phyloP scores from a whole-genome alignment of 2,329 filamentous ascomycete species.

The Mycocentrospora acerina region DNA sequence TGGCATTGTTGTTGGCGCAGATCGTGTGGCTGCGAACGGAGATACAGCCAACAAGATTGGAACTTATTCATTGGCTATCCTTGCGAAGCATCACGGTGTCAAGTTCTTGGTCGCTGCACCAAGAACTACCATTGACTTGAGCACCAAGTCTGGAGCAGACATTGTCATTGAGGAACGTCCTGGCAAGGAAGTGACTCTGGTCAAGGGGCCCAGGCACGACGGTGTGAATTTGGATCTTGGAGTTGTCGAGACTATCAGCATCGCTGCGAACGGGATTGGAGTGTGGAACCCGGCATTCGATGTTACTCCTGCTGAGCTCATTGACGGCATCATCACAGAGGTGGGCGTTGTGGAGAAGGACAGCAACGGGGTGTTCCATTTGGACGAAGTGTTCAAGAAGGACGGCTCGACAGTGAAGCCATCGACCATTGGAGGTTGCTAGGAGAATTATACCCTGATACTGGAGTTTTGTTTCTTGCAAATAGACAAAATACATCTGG shows the following conservation, averaged over 20 bases:
- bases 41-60: slow-evolving; percentile 99
- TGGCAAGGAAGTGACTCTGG: slow-evolving; percentile 76
- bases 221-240: slow-evolving; percentile 65
- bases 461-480: not conserved
- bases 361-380: slow-evolving; percentile 66
- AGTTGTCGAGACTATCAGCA: slow-evolving; percentile 71
- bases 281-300: slow-evolving; percentile 99
- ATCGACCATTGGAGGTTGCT: slow-evolving; percentile 37
- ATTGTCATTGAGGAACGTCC: slow-evolving; percentile 92
- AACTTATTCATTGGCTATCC: slow-evolving; percentile 88
- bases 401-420: slow-evolving; percentile 26
- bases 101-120: slow-evolving; percentile 96
- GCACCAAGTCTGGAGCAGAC: slow-evolving; percentile 71
- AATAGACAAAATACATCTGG: slow-evolving; percentile 1
- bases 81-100: slow-evolving; percentile 82
- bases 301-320: slow-evolving; percentile 83
- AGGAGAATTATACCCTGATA: slow-evolving; percentile 1
- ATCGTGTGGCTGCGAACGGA: slow-evolving; percentile 92
- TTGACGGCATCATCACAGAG: slow-evolving; percentile 94
- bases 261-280: slow-evolving; percentile 71
- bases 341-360: slow-evolving; percentile 82
- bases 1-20: slow-evolving; percentile 90
- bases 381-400: slow-evolving; percentile 47
- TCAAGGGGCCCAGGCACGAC: slow-evolving; percentile 71
- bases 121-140: slow-evolving; percentile 87